Conservation (phyloP, 352 stramenopile genomes). For the Blastocystis sp. region DNA sequence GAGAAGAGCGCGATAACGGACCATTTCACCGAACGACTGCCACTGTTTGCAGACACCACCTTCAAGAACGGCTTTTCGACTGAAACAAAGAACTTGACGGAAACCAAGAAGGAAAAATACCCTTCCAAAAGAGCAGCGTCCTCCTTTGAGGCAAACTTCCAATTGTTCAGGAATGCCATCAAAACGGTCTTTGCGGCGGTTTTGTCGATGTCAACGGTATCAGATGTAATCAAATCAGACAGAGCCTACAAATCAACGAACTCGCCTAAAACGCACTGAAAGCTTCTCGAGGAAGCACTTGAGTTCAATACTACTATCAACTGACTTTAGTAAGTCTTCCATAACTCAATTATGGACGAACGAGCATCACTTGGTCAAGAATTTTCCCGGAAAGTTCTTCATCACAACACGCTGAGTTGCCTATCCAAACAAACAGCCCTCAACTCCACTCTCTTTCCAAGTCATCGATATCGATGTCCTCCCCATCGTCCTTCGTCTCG, state of each 20-base stretch:
- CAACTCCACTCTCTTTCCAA: constrained; percentile 71
- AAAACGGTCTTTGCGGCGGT: constrained; percentile 31
- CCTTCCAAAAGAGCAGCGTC: constrained; percentile 37
- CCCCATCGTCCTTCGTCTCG: neutral
- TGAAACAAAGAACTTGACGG: neutral
- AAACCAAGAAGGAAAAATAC: constrained; percentile 50
- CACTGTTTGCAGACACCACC: constrained; percentile 1
- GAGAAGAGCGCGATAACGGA: neutral
- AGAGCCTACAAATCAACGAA: constrained; percentile 9
- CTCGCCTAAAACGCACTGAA: neutral
- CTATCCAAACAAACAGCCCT: constrained; percentile 6
- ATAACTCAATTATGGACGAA: constrained; percentile 3
- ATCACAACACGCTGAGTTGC: neutral
- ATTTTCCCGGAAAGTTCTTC: constrained; percentile 70
- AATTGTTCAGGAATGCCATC: constrained; percentile 54
- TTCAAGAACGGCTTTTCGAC: constrained; percentile 62
- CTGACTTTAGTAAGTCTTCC: constrained; percentile 57
- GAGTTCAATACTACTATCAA: constrained; percentile 48
- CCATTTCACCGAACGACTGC: constrained; percentile 46
- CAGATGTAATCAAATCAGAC: neutral
- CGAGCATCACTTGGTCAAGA: neutral
- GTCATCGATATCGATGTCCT: constrained; percentile 71
- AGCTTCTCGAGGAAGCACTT: constrained; percentile 35
- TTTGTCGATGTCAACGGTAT: constrained; percentile 55
- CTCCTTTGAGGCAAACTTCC: constrained; percentile 68